Evolutionary conservation across 805 yeast genomes (phyloP).

Genomic region (Saturnispora sekii): DNA sequence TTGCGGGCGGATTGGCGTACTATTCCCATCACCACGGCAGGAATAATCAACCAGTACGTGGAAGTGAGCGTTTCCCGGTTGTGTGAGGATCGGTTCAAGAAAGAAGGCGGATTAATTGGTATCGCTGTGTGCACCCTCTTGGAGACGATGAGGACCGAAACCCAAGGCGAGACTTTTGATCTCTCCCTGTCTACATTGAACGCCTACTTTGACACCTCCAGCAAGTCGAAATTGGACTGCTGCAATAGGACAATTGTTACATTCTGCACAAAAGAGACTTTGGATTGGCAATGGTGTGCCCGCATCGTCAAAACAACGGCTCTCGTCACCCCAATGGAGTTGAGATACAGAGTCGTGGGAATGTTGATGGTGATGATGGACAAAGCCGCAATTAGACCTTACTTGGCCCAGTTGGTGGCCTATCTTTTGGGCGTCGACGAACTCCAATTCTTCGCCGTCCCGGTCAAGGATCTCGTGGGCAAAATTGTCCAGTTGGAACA

Average conservation of each 20-base stretch:
- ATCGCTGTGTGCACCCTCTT: slow-evolving; percentile 21
- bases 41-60: slow-evolving; percentile 26
- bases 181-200: slow-evolving; percentile 33
- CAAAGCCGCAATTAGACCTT: slow-evolving; percentile 8
- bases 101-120: slow-evolving; percentile 14
- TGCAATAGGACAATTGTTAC: slow-evolving; percentile 45
- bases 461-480: slow-evolving; percentile 70
- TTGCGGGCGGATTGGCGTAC: slow-evolving; percentile 36
- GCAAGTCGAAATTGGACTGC: slow-evolving; percentile 48
- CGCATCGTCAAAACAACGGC: slow-evolving; percentile 53
- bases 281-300: slow-evolving; percentile 57
- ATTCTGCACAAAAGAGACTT: slow-evolving; percentile 28
- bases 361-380: slow-evolving; percentile 26
- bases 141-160: too few species aligned
- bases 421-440: slow-evolving; percentile 58
- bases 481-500: slow-evolving; percentile 27
- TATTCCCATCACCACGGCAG: slow-evolving; percentile 32
- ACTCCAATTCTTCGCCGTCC: slow-evolving; percentile 78
- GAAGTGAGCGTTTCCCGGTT: slow-evolving; percentile 13
- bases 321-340: slow-evolving; percentile 32
- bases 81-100: background rate
- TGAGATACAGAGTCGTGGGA: slow-evolving; percentile 21
- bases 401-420: slow-evolving; percentile 20
- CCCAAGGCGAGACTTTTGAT: too few species aligned
- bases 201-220: slow-evolving; percentile 53